Conservation (phyloP, 2,329 filamentous ascomycete species). For the Cladosporium sp. region DNA sequence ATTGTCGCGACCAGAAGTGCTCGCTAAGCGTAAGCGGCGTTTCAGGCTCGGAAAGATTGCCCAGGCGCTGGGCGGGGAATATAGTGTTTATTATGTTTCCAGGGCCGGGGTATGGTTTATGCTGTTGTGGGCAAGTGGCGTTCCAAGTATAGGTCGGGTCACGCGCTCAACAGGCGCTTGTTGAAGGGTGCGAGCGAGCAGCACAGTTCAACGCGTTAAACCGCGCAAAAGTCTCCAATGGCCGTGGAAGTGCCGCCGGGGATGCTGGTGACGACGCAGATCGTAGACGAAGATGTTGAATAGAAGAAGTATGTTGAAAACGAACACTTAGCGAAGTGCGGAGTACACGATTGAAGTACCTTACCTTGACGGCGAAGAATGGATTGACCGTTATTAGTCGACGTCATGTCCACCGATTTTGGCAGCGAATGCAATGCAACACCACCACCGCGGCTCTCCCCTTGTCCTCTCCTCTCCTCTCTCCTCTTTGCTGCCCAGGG, state of each 20-base stretch:
- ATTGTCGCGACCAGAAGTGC: slow-evolving; percentile 22
- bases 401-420: slow-evolving; percentile 10
- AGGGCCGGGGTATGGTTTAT: background rate
- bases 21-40: slow-evolving; percentile 9
- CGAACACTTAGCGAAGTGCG: background rate
- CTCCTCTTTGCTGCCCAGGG: background rate
- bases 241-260: background rate
- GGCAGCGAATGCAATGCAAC: background rate
- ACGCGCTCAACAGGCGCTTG: slow-evolving; percentile 9
- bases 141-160: slow-evolving; percentile 9
- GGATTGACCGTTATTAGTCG: background rate
- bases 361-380: background rate
- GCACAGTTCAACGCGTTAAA: background rate
- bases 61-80: background rate
- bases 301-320: background rate
- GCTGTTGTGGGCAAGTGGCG: slow-evolving; percentile 2
- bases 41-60: background rate
- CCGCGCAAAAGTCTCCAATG: slow-evolving; percentile 12
- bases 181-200: background rate
- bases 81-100: background rate
- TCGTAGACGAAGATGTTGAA: background rate
- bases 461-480: background rate
- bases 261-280: background rate
- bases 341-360: background rate
- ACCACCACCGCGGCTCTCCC: background rate